Base-by-base conservation (phyloP, 2,329 filamentous ascomycete species). In the Venturia asperata region DNA sequence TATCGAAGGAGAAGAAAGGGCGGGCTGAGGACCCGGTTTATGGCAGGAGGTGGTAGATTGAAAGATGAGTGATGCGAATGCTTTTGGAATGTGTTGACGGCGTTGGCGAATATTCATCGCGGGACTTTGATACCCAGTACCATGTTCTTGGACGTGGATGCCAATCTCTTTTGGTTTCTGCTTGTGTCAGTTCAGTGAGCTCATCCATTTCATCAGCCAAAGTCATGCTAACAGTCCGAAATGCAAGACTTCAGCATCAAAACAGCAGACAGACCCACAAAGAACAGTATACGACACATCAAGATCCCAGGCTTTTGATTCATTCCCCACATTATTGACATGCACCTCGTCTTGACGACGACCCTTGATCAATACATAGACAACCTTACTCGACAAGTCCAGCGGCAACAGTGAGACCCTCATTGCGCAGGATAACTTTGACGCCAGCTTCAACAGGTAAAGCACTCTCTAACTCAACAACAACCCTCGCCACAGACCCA, bases 331-430 rank as follows among this genome's bases (percentile, higher is more conserved):
- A 34, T 34, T 6, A 34, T 34, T 34, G 3, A 6, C 30, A 34
- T 34, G 30, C 6, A 34, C 30, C 3, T 34, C 30, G 30, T 34
- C 30, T 3, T 34, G 30, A 6, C 6, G 3, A 34, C 30, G 30
- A 19, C 42, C 42, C 42, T 45, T 2, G 7, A n/a, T 45, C 42
- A 17, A n/a, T 19, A 45, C 1, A 45, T 6, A 45, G 42, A 45
- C 42, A 45, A 7, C 21, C 30, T 56, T 21, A 58, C 61, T 96
- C 92, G 70, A 97, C 77, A 68, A 96, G 78, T 1, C 94, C 94
- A 45, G 92, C 92, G 13, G 91, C 94, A 66, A 97, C 83, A 1
- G 94, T 97, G 70, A 88, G 85, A 1, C 94, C 94, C 63, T 86
- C 86, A 68, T 86, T 86, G 67, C 94, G 82, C 63, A 99, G 77